These are phyloP conservation scores for Gossypium thurberi DNA, from an alignment of 345 rosid genomes.

Conservation along the genomic window DNA sequence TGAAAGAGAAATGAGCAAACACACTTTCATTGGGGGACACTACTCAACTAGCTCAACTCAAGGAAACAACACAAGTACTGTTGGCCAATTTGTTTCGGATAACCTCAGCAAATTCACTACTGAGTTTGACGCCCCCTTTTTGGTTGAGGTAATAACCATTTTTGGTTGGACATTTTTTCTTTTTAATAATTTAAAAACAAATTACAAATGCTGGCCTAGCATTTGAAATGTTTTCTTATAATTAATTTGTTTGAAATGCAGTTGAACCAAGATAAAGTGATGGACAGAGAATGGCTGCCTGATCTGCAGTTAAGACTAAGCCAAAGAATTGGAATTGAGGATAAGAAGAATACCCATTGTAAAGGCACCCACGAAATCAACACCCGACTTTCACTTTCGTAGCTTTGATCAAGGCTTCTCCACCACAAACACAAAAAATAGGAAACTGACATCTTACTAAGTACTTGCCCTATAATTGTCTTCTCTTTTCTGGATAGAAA, in stretches of 20 bases:
- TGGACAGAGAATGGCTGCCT: constrained; percentile 28
- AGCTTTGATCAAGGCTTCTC: not conserved
- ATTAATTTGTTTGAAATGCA: constrained; percentile 4
- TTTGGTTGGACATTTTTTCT: not conserved
- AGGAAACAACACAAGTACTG: constrained; percentile 1
- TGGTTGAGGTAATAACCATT: constrained; percentile 22
- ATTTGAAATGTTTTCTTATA: not conserved
- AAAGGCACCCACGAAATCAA: constrained; percentile 28
- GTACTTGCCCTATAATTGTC: constrained; percentile 8
- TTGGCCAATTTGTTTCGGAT: constrained; percentile 17
- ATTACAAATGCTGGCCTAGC: too few relatives aligned
- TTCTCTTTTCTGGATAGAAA: not conserved
- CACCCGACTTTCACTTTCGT: constrained; percentile 46
- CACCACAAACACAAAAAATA: not conserved
- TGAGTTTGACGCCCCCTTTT: constrained; percentile 23
- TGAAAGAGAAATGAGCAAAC: constrained; percentile 3
- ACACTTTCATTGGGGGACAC: not conserved
- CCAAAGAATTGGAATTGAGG: constrained; percentile 28
- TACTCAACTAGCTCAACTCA: not conserved
- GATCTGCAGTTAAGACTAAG: constrained; percentile 41
- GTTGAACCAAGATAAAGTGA: constrained; percentile 22
- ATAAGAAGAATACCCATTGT: constrained; percentile 15
- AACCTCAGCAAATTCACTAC: constrained; percentile 6
- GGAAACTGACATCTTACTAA: constrained; percentile 20
- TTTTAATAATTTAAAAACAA: too few relatives aligned